Evolutionary conservation across 2,329 filamentous ascomycete species (phyloP).

Genomic region (Cadophora gregata): DNA sequence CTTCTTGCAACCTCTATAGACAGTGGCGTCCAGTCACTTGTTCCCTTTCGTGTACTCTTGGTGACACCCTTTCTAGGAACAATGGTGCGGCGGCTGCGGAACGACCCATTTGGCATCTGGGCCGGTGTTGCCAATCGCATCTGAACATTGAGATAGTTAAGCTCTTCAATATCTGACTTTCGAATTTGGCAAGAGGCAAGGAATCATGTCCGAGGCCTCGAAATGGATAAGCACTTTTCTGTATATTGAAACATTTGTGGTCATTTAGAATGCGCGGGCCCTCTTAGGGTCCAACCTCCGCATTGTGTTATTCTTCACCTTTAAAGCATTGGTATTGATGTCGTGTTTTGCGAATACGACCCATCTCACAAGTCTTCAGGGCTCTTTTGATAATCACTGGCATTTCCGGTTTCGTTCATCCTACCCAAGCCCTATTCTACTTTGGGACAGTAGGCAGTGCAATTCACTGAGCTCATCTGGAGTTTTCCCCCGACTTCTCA

Average conservation of each 20-base stretch:
- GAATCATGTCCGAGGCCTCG: not conserved
- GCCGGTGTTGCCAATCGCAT: constrained; percentile 5
- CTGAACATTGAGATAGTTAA: not conserved
- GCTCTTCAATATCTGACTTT: not conserved
- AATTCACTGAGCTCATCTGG: not conserved
- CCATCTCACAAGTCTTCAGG: not conserved
- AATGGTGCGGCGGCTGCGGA: not conserved
- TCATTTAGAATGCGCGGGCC: too few species aligned
- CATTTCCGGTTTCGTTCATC: not conserved
- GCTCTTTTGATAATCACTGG: not conserved
- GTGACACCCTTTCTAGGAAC: not conserved
- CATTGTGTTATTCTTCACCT: too few species aligned
- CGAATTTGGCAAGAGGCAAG: not conserved
- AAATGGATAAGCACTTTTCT: not conserved
- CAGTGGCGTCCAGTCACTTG: not conserved
- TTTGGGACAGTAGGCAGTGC: not conserved
- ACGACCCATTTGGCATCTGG: not conserved
- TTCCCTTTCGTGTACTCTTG: not conserved
- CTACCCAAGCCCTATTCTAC: not conserved
- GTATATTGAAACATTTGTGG: too few species aligned
- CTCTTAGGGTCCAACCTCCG: too few species aligned
- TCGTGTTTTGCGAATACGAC: not conserved
- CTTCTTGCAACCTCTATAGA: constrained; percentile 1
- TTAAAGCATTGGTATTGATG: too few species aligned
- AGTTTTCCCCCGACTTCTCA: not conserved